Evolutionary conservation across 1,139 yeast species (phyloP), one percentile per base, ranked within the genome.

Genomic region (Arxiozyma heterogenica): DNA sequence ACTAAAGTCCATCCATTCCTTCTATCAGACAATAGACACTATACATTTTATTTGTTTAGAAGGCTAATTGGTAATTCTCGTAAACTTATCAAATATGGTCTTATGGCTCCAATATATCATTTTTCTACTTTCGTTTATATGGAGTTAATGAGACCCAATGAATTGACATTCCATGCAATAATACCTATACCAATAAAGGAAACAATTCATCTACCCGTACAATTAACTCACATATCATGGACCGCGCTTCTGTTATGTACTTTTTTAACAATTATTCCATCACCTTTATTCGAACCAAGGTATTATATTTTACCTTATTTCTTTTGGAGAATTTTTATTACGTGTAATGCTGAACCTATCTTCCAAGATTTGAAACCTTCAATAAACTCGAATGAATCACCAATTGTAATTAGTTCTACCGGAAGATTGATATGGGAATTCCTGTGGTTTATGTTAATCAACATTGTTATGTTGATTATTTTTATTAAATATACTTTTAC

Each of bases 1-100:
- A 86, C 96, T 0, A 75, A 84, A 11, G 83, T 83, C 4, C 98
- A 94, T 66, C 97, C 98, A 12, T 94, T 91, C 69, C 70, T 93
- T 45, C 75, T 91, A 50, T 95, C 98, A 0, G 99, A 94, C 68
- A 94, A 94, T 71, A 81, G 98, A 59, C 98, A 93, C 67, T 89
- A 83, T 67, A 83, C 96, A 0, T 93, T 93, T 67, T 94, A 93
- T 71, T 72, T 93, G 43, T 88, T 86, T 80, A 79, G 81, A 54
- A 79, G 79, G 56, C 63, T 91, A 20, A 74, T 88, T 67, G 75
- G 61, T 71, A 77, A 57, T 65, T 77, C 51, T 63, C 75, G 56
- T 66, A 76, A 55, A 51, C 38, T 66, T 30, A 58, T 66, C 50
- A 68, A 64, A 53, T 68, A 69, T 54, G 48, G 61, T 51, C 55